Evolutionary conservation across 176 grass and related monocot genomes (phyloP).

Genomic region (Triticum timopheevii): DNA sequence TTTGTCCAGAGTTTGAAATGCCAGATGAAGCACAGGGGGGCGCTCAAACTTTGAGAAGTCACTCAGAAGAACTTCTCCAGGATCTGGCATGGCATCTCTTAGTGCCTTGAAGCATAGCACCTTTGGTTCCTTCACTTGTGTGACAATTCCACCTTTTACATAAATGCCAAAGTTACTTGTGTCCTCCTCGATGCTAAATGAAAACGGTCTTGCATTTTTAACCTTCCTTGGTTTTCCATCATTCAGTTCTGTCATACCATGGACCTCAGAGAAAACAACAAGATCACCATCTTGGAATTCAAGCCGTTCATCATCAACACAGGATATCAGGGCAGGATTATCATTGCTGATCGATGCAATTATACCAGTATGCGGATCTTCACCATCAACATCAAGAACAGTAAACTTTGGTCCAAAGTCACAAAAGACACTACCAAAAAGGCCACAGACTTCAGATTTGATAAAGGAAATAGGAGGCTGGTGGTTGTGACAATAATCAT

Average conservation of each 20-base stretch:
- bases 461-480: constrained; percentile 72
- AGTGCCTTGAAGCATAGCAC: constrained; percentile 62
- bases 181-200: constrained; percentile 64
- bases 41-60: constrained; percentile 74
- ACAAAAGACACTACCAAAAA: constrained; percentile 66
- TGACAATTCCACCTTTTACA: constrained; percentile 61
- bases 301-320: constrained; percentile 67
- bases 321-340: constrained; percentile 44
- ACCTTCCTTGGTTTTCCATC: constrained; percentile 69
- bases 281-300: constrained; percentile 74
- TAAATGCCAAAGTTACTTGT: constrained; percentile 53
- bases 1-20: constrained; percentile 67
- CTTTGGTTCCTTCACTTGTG: constrained; percentile 71
- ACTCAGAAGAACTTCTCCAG: constrained; percentile 66
- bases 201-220: constrained; percentile 57
- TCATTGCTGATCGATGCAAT: constrained; percentile 70
- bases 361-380: constrained; percentile 75
- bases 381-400: constrained; percentile 66
- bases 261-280: constrained; percentile 73
- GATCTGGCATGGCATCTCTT: constrained; percentile 64
- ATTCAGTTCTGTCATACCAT: constrained; percentile 71
- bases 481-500: constrained; percentile 62
- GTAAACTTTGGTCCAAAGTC: constrained; percentile 73
- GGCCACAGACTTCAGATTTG: constrained; percentile 62
- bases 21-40: constrained; percentile 56